Conservation (phyloP, 1,284 basidiomycete species). For the Boletus smithii region DNA sequence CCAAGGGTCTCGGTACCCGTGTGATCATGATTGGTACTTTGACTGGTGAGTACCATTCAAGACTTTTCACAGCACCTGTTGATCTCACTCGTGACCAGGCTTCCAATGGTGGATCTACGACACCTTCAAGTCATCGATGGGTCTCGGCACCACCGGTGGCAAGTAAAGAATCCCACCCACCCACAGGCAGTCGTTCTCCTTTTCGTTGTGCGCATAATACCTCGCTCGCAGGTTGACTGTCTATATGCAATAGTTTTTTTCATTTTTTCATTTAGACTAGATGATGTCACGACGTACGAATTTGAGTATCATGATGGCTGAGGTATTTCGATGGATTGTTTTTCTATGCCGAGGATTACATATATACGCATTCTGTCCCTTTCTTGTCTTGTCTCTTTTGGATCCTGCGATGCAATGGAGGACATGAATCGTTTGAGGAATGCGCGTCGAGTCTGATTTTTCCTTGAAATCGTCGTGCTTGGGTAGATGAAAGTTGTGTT, state of each 20-base stretch:
- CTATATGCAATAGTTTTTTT: conserved; percentile 7
- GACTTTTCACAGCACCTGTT: background rate
- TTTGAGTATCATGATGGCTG: background rate
- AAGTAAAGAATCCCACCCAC: conserved; percentile 63
- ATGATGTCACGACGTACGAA: conserved; percentile 5
- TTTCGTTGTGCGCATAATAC: conserved; percentile 10
- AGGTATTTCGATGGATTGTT: background rate
- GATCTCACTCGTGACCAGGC: conserved; percentile 38
- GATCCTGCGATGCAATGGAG: background rate
- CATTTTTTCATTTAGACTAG: conserved; percentile 13
- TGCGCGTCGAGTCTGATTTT: too few species aligned
- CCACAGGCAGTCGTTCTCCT: too few species aligned
- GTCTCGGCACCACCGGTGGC: conserved; percentile 80
- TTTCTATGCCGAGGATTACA: too few species aligned
- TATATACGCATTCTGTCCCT: too few species aligned
- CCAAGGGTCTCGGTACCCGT: conserved; percentile 78
- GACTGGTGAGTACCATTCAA: conserved; percentile 52
- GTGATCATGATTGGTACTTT: conserved; percentile 80
- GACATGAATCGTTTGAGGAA: too few species aligned
- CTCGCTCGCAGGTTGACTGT: conserved; percentile 6
- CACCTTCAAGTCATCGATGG: conserved; percentile 75
- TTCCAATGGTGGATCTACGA: conserved; percentile 93
- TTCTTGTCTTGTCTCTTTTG: too few species aligned
- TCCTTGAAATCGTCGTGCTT: too few species aligned
- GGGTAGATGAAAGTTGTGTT: too few species aligned